Evolutionary conservation across 345 rosid species (phyloP).

Genomic region (Brassica napus): DNA sequence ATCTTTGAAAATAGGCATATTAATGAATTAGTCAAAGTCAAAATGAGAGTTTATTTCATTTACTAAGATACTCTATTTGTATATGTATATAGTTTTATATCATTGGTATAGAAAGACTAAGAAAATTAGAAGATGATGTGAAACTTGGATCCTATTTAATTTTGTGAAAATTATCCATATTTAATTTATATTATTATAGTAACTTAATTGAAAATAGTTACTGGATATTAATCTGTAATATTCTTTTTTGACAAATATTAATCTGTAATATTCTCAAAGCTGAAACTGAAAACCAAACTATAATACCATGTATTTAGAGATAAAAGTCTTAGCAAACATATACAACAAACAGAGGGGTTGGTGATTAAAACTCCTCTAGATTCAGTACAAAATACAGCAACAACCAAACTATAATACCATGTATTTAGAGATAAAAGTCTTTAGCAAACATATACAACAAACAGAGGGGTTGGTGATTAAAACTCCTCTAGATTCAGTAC

Average conservation of each 20-base stretch:
- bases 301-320: background rate
- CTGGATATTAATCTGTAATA: no score
- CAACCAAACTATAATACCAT: background rate
- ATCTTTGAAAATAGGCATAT: constrained; percentile 5
- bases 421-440: background rate
- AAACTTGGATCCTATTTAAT: background rate
- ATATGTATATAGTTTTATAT: no score
- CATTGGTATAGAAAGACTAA: background rate
- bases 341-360: background rate
- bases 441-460: constrained; percentile 10
- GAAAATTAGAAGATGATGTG: background rate
- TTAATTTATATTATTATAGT: background rate
- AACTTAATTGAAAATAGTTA: background rate
- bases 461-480: constrained; percentile 12
- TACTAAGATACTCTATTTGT: background rate
- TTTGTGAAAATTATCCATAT: no score
- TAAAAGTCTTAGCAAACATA: constrained; percentile 16
- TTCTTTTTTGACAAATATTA: no score
- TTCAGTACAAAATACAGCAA: background rate
- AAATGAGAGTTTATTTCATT: background rate
- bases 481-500: background rate
- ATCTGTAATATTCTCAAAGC: background rate
- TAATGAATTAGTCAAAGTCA: background rate
- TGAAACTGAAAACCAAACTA: background rate
- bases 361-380: background rate